A percentile compares a stretch with the other conserved stretches of the same genome.
Conservation (phyloP, 345 rosid species). For the Aethionema arabicum region DNA sequence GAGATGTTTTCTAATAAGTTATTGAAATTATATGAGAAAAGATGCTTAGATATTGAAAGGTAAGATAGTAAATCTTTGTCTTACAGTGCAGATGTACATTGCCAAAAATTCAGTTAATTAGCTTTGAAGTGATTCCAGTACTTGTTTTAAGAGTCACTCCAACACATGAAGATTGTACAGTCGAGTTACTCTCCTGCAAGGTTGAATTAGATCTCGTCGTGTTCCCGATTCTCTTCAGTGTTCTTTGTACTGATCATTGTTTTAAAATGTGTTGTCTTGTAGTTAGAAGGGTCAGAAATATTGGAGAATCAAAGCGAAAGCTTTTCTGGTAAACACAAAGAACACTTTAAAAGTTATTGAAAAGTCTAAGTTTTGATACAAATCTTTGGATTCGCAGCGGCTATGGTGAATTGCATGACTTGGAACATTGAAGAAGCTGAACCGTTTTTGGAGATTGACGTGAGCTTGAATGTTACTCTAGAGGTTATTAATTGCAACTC, state of each 20-base stretch:
- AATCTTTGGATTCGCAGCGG: conserved; percentile 46
- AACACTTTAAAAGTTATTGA: conserved; percentile 3
- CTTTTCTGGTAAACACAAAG: conserved; percentile 55
- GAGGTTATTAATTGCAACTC: conserved; percentile 48
- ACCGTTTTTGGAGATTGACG: conserved; percentile 68
- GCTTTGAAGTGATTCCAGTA: conserved; percentile 72
- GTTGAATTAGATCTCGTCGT: conserved; percentile 27
- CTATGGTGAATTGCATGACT: conserved; percentile 64
- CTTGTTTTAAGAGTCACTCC: conserved; percentile 66
- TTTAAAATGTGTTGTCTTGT: conserved; percentile 28
- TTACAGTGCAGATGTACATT: conserved; percentile 58
- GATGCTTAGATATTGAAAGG: conserved; percentile 2
- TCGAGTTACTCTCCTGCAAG: conserved; percentile 83
- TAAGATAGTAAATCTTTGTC: conserved; percentile 26
- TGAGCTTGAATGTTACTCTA: conserved; percentile 58
- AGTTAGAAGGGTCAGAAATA: conserved; percentile 75
- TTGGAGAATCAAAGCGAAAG: conserved; percentile 66
- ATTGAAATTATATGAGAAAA: background rate
- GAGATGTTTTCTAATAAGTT: background rate
- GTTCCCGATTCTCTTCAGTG: background rate
- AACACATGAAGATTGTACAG: conserved; percentile 56
- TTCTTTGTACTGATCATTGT: background rate
- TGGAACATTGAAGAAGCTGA: conserved; percentile 61
- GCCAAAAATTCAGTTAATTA: conserved; percentile 61
- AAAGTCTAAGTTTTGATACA: conserved; percentile 18